Evolutionary conservation across 441 rosid species (phyloP).

Genomic region (Cnidoscolus chayamansa): DNA sequence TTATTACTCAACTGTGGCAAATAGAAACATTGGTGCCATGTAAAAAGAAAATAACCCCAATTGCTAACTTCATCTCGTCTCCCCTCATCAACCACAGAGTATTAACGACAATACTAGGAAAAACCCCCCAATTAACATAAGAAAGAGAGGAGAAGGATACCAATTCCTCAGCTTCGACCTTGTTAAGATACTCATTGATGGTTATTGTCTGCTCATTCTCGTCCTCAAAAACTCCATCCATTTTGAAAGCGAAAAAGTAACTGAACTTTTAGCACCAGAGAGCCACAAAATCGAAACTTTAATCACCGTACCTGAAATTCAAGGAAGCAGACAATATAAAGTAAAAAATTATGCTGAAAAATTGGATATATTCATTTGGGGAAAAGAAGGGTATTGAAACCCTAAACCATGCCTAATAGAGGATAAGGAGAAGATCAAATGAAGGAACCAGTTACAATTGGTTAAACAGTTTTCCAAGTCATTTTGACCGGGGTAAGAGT

Average conservation of each 20-base stretch:
- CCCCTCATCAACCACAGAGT: neutral
- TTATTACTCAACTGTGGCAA: neutral
- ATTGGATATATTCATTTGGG: neutral
- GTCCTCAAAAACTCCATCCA: slow-evolving; percentile 57
- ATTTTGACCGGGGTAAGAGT: neutral
- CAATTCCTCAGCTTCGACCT: slow-evolving; percentile 73
- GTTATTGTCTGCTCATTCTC: slow-evolving; percentile 59
- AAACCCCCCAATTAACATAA: slow-evolving; percentile 7
- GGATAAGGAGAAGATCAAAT: neutral
- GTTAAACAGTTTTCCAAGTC: neutral
- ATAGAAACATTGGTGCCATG: neutral
- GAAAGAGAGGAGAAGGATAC: slow-evolving; percentile 28
- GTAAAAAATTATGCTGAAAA: neutral
- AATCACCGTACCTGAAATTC: slow-evolving; percentile 12
- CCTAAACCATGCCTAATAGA: slow-evolving; percentile 14
- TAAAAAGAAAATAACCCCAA: neutral
- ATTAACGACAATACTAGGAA: neutral
- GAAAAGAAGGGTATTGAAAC: slow-evolving; percentile 17
- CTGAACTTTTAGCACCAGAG: neutral
- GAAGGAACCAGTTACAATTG: slow-evolving; percentile 5
- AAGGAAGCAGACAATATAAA: neutral
- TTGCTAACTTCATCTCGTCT: neutral
- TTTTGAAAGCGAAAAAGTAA: slow-evolving; percentile 17
- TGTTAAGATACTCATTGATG: slow-evolving; percentile 63
- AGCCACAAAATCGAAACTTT: slow-evolving; percentile 5